Percentiles rank a stretch among this genome's conserved stretches.
Evolutionary conservation across 805 yeast genomes (phyloP).

Genomic region (Barnettozyma vustinii): DNA sequence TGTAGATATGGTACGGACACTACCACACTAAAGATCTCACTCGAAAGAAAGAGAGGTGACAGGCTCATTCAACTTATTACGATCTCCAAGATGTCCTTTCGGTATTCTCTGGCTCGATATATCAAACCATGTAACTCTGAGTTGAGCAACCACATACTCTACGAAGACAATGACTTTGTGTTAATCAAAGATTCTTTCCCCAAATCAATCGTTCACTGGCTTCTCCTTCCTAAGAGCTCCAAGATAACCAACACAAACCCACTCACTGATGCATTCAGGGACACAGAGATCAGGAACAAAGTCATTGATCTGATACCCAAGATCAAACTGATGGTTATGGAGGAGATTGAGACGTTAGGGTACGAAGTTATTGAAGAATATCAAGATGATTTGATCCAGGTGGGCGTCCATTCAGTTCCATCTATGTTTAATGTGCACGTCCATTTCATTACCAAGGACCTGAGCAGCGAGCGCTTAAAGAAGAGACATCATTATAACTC

Average conservation of each 20-base stretch:
- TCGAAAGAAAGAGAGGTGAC: too few species aligned
- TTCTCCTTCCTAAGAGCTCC: slow-evolving; percentile 51
- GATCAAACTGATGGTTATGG: slow-evolving; percentile 12
- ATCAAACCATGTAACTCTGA: slow-evolving; percentile 38
- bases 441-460: slow-evolving; percentile 67
- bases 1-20: not conserved
- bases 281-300: slow-evolving; percentile 27
- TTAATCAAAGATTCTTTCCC: slow-evolving; percentile 60
- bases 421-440: slow-evolving; percentile 66
- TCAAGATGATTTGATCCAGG: slow-evolving; percentile 30
- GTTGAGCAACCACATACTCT: slow-evolving; percentile 35
- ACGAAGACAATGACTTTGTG: slow-evolving; percentile 45
- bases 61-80: not conserved
- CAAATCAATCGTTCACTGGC: slow-evolving; percentile 54
- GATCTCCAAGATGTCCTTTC: slow-evolving; percentile 28
- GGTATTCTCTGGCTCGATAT: slow-evolving; percentile 43
- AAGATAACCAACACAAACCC: slow-evolving; percentile 45
- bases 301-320: slow-evolving; percentile 10
- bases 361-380: slow-evolving; percentile 18
- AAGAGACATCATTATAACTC: slow-evolving; percentile 65
- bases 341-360: slow-evolving; percentile 12
- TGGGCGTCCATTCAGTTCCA: slow-evolving; percentile 69
- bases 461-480: slow-evolving; percentile 49
- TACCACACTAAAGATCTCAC: not conserved
- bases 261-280: slow-evolving; percentile 19